A percentile compares a stretch with the other conserved stretches of the same genome.
These are phyloP conservation scores for Vickermania spadyakhi DNA, from an alignment of 208 protist species.

Conservation along the genomic window DNA sequence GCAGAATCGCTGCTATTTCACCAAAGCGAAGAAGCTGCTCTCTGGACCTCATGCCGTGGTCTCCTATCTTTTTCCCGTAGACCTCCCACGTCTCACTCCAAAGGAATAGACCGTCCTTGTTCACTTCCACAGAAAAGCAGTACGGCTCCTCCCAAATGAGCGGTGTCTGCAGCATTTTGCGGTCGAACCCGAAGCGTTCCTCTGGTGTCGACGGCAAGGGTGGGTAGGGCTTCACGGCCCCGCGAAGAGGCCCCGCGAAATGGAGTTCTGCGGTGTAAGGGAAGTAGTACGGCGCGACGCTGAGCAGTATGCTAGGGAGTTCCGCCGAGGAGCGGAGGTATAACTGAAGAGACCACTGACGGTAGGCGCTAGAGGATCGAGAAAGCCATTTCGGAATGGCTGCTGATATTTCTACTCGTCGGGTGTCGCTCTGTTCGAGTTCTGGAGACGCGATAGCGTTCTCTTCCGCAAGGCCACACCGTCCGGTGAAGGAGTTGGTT, in stretches of 20 bases:
- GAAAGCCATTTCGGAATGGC: neutral
- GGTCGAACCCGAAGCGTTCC: constrained; percentile 40
- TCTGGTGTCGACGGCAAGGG: constrained; percentile 14
- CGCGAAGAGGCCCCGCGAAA: neutral
- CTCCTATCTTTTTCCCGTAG: constrained; percentile 27
- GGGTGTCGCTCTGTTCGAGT: neutral
- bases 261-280: constrained; percentile 10
- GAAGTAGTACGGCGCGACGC: constrained; percentile 54
- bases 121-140: constrained; percentile 57
- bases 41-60: neutral
- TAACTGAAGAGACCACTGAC: constrained; percentile 35
- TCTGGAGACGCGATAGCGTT: neutral
- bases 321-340: constrained; percentile 19
- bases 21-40: neutral
- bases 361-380: constrained; percentile 15
- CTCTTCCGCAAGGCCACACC: constrained; percentile 19
- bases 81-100: constrained; percentile 70
- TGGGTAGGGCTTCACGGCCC: neutral
- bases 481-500: constrained; percentile 64
- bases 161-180: constrained; percentile 59
- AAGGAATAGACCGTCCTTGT: constrained; percentile 28
- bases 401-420: neutral
- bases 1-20: neutral
- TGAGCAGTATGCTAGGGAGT: constrained; percentile 54
- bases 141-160: constrained; percentile 76